Base-by-base conservation (phyloP, 2,329 filamentous ascomycete species). In the Penicillium digitatum region DNA sequence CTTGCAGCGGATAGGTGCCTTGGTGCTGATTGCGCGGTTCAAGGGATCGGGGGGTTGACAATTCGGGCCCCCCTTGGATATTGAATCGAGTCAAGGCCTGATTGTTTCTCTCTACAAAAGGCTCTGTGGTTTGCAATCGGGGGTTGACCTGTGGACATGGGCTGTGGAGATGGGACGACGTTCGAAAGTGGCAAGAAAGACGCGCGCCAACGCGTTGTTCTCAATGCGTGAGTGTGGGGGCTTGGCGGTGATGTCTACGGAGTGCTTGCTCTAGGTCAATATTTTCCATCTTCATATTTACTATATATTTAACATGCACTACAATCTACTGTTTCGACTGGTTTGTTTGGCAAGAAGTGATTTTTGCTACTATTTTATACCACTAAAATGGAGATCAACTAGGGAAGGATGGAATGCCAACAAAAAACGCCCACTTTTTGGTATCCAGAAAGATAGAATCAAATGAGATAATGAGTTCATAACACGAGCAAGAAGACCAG, bases 361-460 rank as follows among this genome's bases (percentile, higher is more conserved):
- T 39, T 40, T 32, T 48, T 34, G 40, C 18, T 52, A 35, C 32
- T 32, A 27, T 29, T 43, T 55, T 51, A 38, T 35, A 52, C 49
- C 42, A 51, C 18, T 51, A 45, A 52, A 49, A 60, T 60, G 55
- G 48, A 59, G 48, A 47, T 52, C 54, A 45, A 62, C 48, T 48
- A 56, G 50, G 54, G 52, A 61, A 55, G 58, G 52, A 54, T 58
- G 51, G 57, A 64, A 43, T 59, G 55, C 61, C 61, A 44, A 56
- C 52, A 63, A 58, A 55, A 58, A 64, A 65, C 63, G 63, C 63
- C 63, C 52, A 63, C 60, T 66, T 69, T 69, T 69, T 69, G 67
- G 68, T 70, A 70, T 70, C 68, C 66, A 62, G 59, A 52, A 59
- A 55, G 52, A 34, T 54, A 45, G 40, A 64, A 63, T 62, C 53